Base-by-base conservation (phyloP, 441 rosid genomes). In the Populus hybrid region DNA sequence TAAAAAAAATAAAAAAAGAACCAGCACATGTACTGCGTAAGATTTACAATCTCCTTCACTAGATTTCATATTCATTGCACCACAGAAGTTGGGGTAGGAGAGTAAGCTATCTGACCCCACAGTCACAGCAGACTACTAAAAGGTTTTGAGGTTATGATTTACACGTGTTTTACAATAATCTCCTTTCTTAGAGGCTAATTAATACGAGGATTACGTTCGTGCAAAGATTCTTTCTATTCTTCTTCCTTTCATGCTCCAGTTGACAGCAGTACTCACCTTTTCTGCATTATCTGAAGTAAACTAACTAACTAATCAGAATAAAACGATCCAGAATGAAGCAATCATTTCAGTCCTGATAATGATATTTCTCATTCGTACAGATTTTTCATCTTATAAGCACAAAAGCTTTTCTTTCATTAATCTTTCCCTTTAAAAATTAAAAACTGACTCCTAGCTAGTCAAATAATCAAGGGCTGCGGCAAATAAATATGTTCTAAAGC, bases 31-130 rank as follows among this genome's bases (percentile, higher is more conserved):
- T 14, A 50, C 56, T 14, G 56, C 56, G 38, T 35, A 5, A 5
- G 38, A 53, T 53, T 53, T 53, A 53, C 21, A 53, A 53, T 21
- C 16, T 23, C 26, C 72, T 10, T 0, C 38, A 6, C 64, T 16
- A 28, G 28, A 6, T 71, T 50, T 71, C 38, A 50, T 9, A 71
- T 50, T 45, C 64, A 50, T 71, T 71, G 64, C 64, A 71, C 36
- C n/a, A 23, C 26, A 42, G 26, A 40, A 0, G n/a, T 0, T 35
- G 53, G 3, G 14, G 53, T 21, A 36, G 53, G 72, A 69, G 21
- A n/a, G 6, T 69, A 8, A 5, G 16, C 42, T 28, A 21, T 38
- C 29, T 12, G 56, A 23, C n/a, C 73, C 73, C 73, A 38, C 73
- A 68, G n/a, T 18, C 12, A 67, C 11, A 3, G 2, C 69, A 67